These are phyloP conservation scores for Filosporella fistucella DNA, from an alignment of 495 filamentous ascomycete species.

Conservation along the genomic window DNA sequence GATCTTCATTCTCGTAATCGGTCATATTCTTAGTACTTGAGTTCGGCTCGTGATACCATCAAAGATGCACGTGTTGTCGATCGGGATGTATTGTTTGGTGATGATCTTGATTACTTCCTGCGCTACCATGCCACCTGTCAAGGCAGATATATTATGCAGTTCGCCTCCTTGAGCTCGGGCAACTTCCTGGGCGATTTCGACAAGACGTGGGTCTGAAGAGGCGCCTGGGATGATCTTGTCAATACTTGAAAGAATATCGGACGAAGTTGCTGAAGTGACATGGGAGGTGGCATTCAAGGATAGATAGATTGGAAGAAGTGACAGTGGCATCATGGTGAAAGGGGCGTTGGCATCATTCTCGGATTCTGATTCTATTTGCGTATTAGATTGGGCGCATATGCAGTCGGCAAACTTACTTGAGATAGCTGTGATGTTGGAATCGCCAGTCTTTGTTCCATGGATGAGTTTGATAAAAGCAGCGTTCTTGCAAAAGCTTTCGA, in stretches of 20 bases:
- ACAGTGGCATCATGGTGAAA: constrained; percentile 40
- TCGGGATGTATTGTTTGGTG: constrained; percentile 92
- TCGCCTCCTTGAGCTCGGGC: constrained; percentile 78
- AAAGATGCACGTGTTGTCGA: constrained; percentile 90
- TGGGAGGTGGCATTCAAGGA: constrained; percentile 58
- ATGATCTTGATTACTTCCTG: constrained; percentile 96
- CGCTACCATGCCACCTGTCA: constrained; percentile 87
- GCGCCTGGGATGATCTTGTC: constrained; percentile 38
- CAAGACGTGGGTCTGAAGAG: constrained; percentile 37
- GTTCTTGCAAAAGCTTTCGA: constrained; percentile 94
- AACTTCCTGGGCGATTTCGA: constrained; percentile 58
- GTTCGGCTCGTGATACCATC: constrained; percentile 82
- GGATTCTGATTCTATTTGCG: constrained; percentile 13
- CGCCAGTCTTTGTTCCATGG: constrained; percentile 32
- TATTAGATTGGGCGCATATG: not conserved
- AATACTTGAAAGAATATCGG: constrained; percentile 39
- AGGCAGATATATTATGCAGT: constrained; percentile 88
- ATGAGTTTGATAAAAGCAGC: constrained; percentile 91
- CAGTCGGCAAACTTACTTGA: constrained; percentile 15
- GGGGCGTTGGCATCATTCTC: constrained; percentile 29
- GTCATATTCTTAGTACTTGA: constrained; percentile 53
- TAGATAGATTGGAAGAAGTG: constrained; percentile 74
- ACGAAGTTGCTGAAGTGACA: constrained; percentile 36
- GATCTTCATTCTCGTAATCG: constrained; percentile 2
- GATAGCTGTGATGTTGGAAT: constrained; percentile 19